phyloP scores from a whole-genome alignment of 345 rosid genomes.

The Camelina neglecta region DNA sequence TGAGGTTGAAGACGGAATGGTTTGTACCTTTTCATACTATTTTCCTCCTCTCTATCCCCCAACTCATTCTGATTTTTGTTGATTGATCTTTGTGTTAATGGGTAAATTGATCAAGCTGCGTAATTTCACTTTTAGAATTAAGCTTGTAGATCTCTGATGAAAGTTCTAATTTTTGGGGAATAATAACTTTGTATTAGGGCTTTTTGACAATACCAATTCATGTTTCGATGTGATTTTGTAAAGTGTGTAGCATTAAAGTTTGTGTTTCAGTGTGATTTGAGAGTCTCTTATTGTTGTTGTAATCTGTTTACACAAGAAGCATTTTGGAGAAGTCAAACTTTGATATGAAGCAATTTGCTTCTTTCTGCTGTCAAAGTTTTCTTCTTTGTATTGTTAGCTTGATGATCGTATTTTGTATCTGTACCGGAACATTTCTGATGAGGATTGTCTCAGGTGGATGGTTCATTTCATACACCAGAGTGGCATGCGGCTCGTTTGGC shows the following conservation, averaged over 20 bases:
- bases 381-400: neutral
- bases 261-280: neutral
- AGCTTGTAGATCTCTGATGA: neutral
- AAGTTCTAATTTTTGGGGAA: slow-evolving; percentile 3
- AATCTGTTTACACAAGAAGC: neutral
- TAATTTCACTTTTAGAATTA: neutral
- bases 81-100: slow-evolving; percentile 3
- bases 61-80: neutral
- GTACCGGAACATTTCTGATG: slow-evolving; percentile 78
- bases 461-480: slow-evolving; percentile 99
- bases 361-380: slow-evolving; percentile 23
- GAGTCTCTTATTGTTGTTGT: neutral
- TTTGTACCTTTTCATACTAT: slow-evolving; percentile 84
- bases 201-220: neutral
- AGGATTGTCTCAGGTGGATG: slow-evolving; percentile 99
- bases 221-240: slow-evolving; percentile 18
- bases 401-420: neutral
- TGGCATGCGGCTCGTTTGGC: slow-evolving; percentile 99
- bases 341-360: slow-evolving; percentile 13
- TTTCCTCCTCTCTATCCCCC: neutral
- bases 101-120: neutral
- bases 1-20: slow-evolving; percentile 98
- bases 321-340: slow-evolving; percentile 7
- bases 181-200: slow-evolving; percentile 19
- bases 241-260: neutral